Base-by-base conservation (phyloP, 768 basidiomycete genomes). In the Clavulina sp. region DNA sequence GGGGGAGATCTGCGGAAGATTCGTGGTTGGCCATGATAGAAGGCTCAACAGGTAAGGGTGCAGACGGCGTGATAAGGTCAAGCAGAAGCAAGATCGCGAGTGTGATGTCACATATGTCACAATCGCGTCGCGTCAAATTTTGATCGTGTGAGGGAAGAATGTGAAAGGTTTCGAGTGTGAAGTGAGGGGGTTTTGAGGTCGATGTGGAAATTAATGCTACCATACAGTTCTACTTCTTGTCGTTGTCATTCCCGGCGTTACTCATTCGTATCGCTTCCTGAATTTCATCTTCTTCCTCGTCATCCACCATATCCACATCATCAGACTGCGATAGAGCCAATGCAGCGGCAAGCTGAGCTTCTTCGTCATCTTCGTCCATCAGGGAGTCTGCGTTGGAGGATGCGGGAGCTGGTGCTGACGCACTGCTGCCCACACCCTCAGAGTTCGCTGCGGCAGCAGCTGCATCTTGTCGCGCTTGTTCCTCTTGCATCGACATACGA, bases 401-500 rank as follows among this genome's bases (percentile, higher is more conserved):
- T n/a, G 71, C 52, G 56, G 60, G 49, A 23, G 63, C 44, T 6
- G 62, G 53, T 16, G 65, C 50, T 0, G 57, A 51, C 3, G 64
- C 43, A 1, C 63, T 40, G 0, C 64, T 68, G 48, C 66, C 47
- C 36, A 53, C 55, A 21, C 57, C 44, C 28, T 57, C 16, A 5
- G 56, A 53, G 0, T 53, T 69, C 3, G 65, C 34, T 7, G 61
- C 51, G 3, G 56, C 53, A 4, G 72, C 69, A 5, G 71, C 71
- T 5, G 59, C 61, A 24, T 46, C 43, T 43, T 62, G 60, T 26
- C 91, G 80, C 18, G 86, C 87, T 60, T 81, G 78, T 48, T 89
- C 88, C 62, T 95, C 91, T 68, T 93, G 86, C 74, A 97, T 79
- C 1, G 92, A 96, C 85, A 97, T 87, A 32, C 92, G 84, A 38